Evolutionary conservation across 2,329 filamentous ascomycete genomes (phyloP).

Genomic region (Elsinoe australis): DNA sequence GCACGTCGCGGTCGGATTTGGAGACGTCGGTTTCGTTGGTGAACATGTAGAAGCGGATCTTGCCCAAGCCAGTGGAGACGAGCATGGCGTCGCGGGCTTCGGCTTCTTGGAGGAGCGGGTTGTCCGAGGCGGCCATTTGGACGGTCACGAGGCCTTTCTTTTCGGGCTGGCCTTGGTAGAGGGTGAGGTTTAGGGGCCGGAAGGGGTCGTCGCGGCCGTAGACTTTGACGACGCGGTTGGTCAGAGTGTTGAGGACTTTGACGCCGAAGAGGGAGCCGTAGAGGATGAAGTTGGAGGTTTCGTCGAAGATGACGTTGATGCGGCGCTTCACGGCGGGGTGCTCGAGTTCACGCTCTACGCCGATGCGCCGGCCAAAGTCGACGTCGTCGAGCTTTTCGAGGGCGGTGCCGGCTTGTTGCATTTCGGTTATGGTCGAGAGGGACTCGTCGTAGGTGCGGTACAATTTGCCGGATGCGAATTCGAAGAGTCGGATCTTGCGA

Average conservation of each 20-base stretch:
- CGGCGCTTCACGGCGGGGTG: conserved; percentile 58
- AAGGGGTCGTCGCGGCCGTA: conserved; percentile 88
- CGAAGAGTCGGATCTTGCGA: conserved; percentile 85
- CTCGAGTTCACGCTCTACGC: conserved; percentile 79
- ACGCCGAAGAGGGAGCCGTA: conserved; percentile 88
- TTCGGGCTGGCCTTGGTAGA: conserved; percentile 93
- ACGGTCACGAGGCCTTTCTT: conserved; percentile 90
- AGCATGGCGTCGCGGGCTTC: conserved; percentile 87
- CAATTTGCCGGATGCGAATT: conserved; percentile 81
- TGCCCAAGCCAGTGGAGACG: conserved; percentile 72
- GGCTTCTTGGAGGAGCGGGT: conserved; percentile 86
- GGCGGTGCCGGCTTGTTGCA: conserved; percentile 89
- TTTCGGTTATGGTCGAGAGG: conserved; percentile 76
- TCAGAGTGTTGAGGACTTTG: conserved; percentile 93
- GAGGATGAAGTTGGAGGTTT: conserved; percentile 88
- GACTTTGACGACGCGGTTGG: conserved; percentile 82
- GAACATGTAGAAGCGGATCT: conserved; percentile 96
- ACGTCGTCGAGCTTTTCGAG: conserved; percentile 76
- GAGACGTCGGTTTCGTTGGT: conserved; percentile 79
- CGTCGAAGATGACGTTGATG: conserved; percentile 86
- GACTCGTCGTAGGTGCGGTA: conserved; percentile 94
- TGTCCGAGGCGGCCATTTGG: conserved; percentile 92
- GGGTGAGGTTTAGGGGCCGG: conserved; percentile 68
- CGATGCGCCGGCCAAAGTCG: conserved; percentile 83
- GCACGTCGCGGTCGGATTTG: conserved; percentile 79